A percentile compares a stretch with the other conserved stretches of the same genome.
phyloP scores from a whole-genome alignment of 306 rosid species.

The Arachis stenosperma region DNA sequence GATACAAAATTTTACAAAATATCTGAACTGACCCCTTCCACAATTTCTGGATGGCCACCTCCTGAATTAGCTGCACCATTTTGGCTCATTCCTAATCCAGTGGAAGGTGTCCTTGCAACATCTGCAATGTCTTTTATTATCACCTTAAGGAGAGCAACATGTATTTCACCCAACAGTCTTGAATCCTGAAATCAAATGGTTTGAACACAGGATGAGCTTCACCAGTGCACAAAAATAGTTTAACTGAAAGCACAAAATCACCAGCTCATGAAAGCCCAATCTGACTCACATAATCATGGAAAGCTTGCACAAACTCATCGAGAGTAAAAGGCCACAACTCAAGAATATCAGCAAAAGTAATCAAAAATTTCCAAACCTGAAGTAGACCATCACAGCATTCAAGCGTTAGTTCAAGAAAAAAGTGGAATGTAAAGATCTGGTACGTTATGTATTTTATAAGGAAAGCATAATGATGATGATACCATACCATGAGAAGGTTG shows the following conservation, averaged over 20 bases:
- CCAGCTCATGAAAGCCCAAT: constrained; percentile 29
- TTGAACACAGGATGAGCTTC: constrained; percentile 34
- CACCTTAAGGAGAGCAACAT: constrained; percentile 82
- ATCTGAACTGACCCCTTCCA: constrained; percentile 77
- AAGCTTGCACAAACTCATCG: constrained; percentile 95
- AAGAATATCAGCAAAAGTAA: constrained; percentile 91
- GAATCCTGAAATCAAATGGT: constrained; percentile 73
- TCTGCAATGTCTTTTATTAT: constrained; percentile 94
- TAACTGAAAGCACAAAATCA: constrained; percentile 32
- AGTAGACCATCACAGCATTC: constrained; percentile 40
- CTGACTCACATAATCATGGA: constrained; percentile 86
- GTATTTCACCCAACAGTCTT: constrained; percentile 93
- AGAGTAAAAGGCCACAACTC: constrained; percentile 96
- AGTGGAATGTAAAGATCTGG: not conserved
- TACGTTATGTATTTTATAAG: not conserved
- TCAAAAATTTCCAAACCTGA: constrained; percentile 96
- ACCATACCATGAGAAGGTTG: constrained; percentile 90
- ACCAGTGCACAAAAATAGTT: constrained; percentile 22
- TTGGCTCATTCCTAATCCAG: constrained; percentile 83
- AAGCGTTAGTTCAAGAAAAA: constrained; percentile 28
- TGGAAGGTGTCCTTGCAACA: constrained; percentile 90
- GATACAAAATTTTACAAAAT: constrained; percentile 11
- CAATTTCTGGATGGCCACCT: constrained; percentile 97
- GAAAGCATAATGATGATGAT: constrained; percentile 30
- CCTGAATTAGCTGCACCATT: constrained; percentile 83